Conservation (phyloP, 345 rosid species). For the Alliaria petiolata region DNA sequence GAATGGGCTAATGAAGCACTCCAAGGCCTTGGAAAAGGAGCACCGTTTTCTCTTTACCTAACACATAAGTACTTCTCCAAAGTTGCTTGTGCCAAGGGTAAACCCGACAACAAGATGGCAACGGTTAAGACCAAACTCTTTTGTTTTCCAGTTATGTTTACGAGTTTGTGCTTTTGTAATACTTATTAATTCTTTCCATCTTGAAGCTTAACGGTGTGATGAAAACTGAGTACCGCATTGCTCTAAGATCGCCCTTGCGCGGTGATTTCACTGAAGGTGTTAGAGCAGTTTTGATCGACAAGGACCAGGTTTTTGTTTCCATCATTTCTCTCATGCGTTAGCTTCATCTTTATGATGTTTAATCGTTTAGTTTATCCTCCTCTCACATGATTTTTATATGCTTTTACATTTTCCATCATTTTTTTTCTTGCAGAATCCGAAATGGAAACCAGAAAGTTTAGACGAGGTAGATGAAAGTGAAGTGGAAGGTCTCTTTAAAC, state of each 20-base stretch:
- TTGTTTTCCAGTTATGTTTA: neutral
- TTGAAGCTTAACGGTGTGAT: slow-evolving; percentile 72
- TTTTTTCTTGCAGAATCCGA: slow-evolving; percentile 63
- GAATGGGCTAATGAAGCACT: slow-evolving; percentile 91
- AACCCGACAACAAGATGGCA: slow-evolving; percentile 50
- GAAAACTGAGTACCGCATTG: slow-evolving; percentile 87
- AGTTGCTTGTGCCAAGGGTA: slow-evolving; percentile 67
- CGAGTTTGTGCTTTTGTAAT: neutral
- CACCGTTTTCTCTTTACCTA: slow-evolving; percentile 88
- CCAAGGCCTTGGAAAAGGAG: slow-evolving; percentile 76
- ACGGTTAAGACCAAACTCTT: slow-evolving; percentile 48
- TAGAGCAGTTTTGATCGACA: slow-evolving; percentile 90
- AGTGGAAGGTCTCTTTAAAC: slow-evolving; percentile 65
- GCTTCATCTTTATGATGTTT: neutral
- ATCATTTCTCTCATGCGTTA: neutral
- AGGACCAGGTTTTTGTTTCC: slow-evolving; percentile 81
- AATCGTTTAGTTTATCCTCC: neutral
- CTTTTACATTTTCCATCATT: neutral
- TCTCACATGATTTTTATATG: neutral
- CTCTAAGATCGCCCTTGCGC: slow-evolving; percentile 63
- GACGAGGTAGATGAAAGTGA: slow-evolving; percentile 56
- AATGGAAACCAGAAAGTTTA: slow-evolving; percentile 72
- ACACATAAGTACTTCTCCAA: slow-evolving; percentile 64
- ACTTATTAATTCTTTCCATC: neutral
- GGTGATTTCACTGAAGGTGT: slow-evolving; percentile 87